Evolutionary conservation across 2,329 filamentous ascomycete genomes (phyloP).

Genomic region (Ascosphaera aggregata): DNA sequence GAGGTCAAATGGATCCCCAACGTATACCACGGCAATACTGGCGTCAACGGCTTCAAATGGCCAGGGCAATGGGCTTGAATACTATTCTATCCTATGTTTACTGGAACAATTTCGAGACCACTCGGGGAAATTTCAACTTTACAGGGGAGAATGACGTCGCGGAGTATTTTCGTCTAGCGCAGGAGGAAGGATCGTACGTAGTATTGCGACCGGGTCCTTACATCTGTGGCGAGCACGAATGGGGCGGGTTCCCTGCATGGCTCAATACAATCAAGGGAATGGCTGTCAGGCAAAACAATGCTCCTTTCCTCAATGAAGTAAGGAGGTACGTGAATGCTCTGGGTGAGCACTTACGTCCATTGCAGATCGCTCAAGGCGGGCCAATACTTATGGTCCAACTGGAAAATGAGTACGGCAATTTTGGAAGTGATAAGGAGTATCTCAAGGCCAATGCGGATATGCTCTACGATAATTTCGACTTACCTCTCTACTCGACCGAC

Average conservation of each 20-base stretch:
- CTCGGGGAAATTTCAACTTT: slow-evolving; percentile 17
- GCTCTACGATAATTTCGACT: slow-evolving; percentile 19
- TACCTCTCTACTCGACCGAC: slow-evolving; percentile 27
- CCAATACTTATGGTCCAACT: slow-evolving; percentile 28
- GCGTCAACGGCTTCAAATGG: slow-evolving; percentile 22
- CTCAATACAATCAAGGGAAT: slow-evolving; percentile 19
- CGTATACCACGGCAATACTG: slow-evolving; percentile 25
- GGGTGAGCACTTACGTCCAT: slow-evolving; percentile 13
- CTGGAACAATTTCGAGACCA: slow-evolving; percentile 26
- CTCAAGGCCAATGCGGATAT: slow-evolving; percentile 20
- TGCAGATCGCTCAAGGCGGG: slow-evolving; percentile 21
- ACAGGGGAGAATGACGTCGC: slow-evolving; percentile 24
- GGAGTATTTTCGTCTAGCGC: slow-evolving; percentile 23
- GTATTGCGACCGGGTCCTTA: slow-evolving; percentile 26
- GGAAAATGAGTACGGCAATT: slow-evolving; percentile 29
- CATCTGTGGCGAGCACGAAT: slow-evolving; percentile 26
- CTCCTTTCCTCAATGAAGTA: slow-evolving; percentile 17
- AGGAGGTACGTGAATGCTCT: slow-evolving; percentile 18
- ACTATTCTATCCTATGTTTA: slow-evolving; percentile 29
- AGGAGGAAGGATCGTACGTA: slow-evolving; percentile 24
- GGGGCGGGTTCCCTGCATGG: slow-evolving; percentile 27
- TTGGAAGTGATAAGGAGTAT: slow-evolving; percentile 23
- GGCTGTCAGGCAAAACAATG: slow-evolving; percentile 20
- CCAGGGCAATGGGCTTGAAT: slow-evolving; percentile 25
- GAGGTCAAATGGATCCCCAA: slow-evolving; percentile 28